Base-by-base conservation (phyloP, 2,329 filamentous ascomycete genomes). In the Thelonectria discophora region DNA sequence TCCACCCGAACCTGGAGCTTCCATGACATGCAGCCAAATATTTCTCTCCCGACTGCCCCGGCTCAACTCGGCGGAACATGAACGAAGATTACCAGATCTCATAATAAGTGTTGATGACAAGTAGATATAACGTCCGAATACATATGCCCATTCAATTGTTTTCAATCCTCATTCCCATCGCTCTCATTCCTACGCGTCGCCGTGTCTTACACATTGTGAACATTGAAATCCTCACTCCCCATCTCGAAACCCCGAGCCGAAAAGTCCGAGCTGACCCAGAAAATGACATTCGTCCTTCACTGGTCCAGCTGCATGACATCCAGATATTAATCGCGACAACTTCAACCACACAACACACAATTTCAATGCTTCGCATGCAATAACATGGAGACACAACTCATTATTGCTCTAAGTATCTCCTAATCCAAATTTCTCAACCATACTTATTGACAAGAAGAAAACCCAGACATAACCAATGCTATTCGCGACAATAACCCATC, bases 241-340 rank as follows among this genome's bases (percentile, higher is more conserved):
- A 48, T 66, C 57, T 65, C 65, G 66, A 68, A 62, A 47, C 54
- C 50, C 65, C 66, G 66, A 69, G 66, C 66, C 66, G 66, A 69
- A 66, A 65, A 65, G 48, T 55, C 67, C 66, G 67, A 68, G 64
- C 48, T 32, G 46, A 56, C 46, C 30, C 34, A 60, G 39, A n/a
- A 34, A 46, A 30, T 30, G 27, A 8, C 27, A 5, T 30, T 8
- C 27, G 9, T 30, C 27, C 9, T 9, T 30, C 27, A 8, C 27
- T 30, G 5, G 27, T 5, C 27, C 27, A 37, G 30, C 18, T 15
- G 34, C 4, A 24, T 10, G 27, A 30, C 27, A 30, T 24, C 21
- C 21, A 24, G 3, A 6, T 30, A 8, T 30, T 8, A 30, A 30
- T 30, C 8, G 27, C 27, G 27, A 30, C 7, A 9, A 30, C 27